Evolutionary conservation across 2,329 filamentous ascomycete species (phyloP).

Genomic region (Aspergillus glaucus): DNA sequence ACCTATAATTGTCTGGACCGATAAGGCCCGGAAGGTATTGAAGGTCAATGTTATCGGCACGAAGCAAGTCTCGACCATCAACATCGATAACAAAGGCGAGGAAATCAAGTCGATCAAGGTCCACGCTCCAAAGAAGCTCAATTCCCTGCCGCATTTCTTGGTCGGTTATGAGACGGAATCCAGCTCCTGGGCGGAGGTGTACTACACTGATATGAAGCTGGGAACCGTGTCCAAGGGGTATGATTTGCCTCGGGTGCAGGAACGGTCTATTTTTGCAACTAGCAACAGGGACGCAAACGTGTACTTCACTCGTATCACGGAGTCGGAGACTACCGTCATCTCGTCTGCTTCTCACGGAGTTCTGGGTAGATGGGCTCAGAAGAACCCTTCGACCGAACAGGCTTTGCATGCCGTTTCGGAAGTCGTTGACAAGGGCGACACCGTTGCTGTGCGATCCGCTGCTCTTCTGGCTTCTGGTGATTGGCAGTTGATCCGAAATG

Average conservation of each 20-base stretch:
- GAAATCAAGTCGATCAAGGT: conserved; percentile 54
- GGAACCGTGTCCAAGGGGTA: conserved; percentile 70
- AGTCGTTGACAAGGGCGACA: conserved; percentile 65
- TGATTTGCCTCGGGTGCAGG: conserved; percentile 64
- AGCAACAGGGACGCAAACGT: conserved; percentile 74
- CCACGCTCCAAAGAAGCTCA: conserved; percentile 66
- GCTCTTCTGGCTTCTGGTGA: conserved; percentile 60
- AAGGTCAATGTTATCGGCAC: conserved; percentile 42
- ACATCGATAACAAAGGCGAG: conserved; percentile 36
- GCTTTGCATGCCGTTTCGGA: conserved; percentile 71
- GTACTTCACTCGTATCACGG: conserved; percentile 78
- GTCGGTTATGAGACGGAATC: conserved; percentile 68
- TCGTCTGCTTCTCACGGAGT: conserved; percentile 72
- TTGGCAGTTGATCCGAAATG: conserved; percentile 80
- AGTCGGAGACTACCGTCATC: conserved; percentile 65
- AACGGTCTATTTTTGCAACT: conserved; percentile 68
- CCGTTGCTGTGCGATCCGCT: conserved; percentile 72
- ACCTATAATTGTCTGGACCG: conserved; percentile 41
- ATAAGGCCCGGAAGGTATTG: conserved; percentile 37
- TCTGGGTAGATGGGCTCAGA: conserved; percentile 66
- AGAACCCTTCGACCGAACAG: conserved; percentile 38
- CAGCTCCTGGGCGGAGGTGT: conserved; percentile 78
- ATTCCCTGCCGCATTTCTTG: conserved; percentile 73
- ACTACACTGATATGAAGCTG: conserved; percentile 69
- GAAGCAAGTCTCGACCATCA: conserved; percentile 34